Evolutionary conservation across 495 filamentous ascomycete genomes (phyloP).

Genomic region (Aspergillus mulundensis): DNA sequence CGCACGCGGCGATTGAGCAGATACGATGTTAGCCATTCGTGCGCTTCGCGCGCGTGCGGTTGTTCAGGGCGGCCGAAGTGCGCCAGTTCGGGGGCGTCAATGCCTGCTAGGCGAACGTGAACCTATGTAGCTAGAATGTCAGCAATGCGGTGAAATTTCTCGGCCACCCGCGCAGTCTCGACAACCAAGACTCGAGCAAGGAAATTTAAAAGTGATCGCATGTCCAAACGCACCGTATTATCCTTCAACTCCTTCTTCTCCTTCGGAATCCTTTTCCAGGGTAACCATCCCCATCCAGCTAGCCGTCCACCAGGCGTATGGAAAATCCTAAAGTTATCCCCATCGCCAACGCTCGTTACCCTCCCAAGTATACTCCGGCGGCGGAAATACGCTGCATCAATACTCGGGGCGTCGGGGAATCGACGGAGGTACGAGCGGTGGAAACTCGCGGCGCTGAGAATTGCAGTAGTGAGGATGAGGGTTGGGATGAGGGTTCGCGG

Average conservation of each 20-base stretch:
- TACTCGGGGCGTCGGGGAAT: constrained; percentile 67
- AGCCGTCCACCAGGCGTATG: constrained; percentile 88
- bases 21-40: constrained; percentile 69
- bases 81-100: constrained; percentile 88
- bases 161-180: too few species aligned
- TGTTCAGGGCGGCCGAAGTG: constrained; percentile 90
- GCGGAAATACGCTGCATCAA: constrained; percentile 64
- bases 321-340: constrained; percentile 88
- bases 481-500: constrained; percentile 61
- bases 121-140: constrained; percentile 40
- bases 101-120: constrained; percentile 79
- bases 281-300: constrained; percentile 88
- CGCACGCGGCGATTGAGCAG: constrained; percentile 72
- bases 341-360: constrained; percentile 94
- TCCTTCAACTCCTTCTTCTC: constrained; percentile 64
- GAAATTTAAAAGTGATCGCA: not conserved
- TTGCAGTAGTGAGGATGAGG: constrained; percentile 55
- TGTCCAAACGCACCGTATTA: constrained; percentile 59
- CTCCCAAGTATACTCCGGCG: constrained; percentile 70
- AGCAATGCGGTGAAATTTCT: too few species aligned
- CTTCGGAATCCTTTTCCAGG: constrained; percentile 65
- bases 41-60: constrained; percentile 74
- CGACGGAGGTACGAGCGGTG: constrained; percentile 67
- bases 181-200: not conserved
- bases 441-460: constrained; percentile 63